phyloP scores from a whole-genome alignment of 139 green algal genomes.

The Edaphochlamys debaryana region DNA sequence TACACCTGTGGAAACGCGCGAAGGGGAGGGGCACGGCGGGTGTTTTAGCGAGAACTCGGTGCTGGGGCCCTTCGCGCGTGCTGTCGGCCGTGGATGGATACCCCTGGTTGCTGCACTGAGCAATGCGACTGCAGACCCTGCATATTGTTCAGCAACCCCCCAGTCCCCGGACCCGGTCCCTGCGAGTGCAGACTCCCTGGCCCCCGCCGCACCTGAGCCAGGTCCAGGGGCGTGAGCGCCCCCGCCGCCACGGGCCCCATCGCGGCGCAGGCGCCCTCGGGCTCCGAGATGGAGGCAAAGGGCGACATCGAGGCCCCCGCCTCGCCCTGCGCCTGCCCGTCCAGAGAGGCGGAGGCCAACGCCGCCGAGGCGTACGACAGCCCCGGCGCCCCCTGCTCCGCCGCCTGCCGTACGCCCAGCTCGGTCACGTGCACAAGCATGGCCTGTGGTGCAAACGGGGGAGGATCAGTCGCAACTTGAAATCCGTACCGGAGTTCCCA shows the following conservation, averaged over 20 bases:
- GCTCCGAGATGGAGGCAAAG: not conserved
- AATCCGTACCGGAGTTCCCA: not conserved
- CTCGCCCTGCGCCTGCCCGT: not conserved
- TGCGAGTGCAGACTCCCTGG: not conserved
- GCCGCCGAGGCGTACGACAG: not conserved
- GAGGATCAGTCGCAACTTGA: too few relatives aligned
- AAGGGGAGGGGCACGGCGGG: too few relatives aligned
- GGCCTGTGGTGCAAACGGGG: too few relatives aligned
- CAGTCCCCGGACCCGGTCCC: not conserved
- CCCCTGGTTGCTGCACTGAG: too few relatives aligned
- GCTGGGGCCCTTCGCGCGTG: too few relatives aligned
- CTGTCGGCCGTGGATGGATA: too few relatives aligned
- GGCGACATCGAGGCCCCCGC: not conserved
- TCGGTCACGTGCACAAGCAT: not conserved
- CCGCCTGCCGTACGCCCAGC: not conserved
- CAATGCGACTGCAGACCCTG: too few relatives aligned
- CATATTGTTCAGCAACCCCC: not conserved
- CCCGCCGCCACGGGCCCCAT: not conserved
- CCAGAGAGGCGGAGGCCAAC: not conserved
- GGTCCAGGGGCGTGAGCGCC: constrained; percentile 1
- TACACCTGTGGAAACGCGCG: not conserved
- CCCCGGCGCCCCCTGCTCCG: not conserved
- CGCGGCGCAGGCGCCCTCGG: not conserved
- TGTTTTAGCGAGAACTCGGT: not conserved
- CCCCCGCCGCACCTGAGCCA: constrained; percentile 23